A percentile compares a stretch with the other conserved stretches of the same genome.
phyloP scores from a whole-genome alignment of 1,284 basidiomycete species.

The Takashimella koratensis region DNA sequence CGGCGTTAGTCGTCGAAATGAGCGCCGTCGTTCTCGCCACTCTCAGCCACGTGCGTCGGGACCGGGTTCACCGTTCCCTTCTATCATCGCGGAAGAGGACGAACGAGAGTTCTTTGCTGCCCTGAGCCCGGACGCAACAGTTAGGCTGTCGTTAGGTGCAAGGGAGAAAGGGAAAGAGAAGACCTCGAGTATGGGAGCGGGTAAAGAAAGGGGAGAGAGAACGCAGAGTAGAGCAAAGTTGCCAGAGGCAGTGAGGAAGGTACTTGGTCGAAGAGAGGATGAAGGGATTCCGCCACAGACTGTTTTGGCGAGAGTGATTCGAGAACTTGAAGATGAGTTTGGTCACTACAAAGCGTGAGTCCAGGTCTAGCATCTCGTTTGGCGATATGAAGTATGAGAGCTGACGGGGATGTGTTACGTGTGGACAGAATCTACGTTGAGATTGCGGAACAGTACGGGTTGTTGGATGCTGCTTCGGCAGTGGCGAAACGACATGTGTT shows the following conservation, averaged over 20 bases:
- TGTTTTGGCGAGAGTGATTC: constrained; percentile 68
- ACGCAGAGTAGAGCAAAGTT: not conserved
- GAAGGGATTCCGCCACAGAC: constrained; percentile 70
- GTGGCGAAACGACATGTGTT: constrained; percentile 72
- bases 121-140: constrained; percentile 21
- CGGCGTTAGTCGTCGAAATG: not conserved
- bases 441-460: constrained; percentile 82
- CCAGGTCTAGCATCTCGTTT: not conserved
- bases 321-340: constrained; percentile 86
- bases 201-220: too few species aligned
- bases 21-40: too few species aligned
- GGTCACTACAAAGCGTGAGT: constrained; percentile 79
- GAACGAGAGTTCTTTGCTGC: constrained; percentile 74
- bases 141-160: too few species aligned
- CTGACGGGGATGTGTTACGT: too few species aligned
- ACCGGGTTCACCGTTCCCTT: constrained; percentile 66
- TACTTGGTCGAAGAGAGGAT: constrained; percentile 48
- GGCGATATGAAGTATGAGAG: too few species aligned
- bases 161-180: not conserved
- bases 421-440: constrained; percentile 82
- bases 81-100: constrained; percentile 67
- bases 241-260: constrained; percentile 53
- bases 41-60: too few species aligned
- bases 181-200: not conserved
- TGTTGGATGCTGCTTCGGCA: constrained; percentile 75